Evolutionary conservation across 2,329 filamentous ascomycete genomes (phyloP).

Genomic region (Huntiella savannae): DNA sequence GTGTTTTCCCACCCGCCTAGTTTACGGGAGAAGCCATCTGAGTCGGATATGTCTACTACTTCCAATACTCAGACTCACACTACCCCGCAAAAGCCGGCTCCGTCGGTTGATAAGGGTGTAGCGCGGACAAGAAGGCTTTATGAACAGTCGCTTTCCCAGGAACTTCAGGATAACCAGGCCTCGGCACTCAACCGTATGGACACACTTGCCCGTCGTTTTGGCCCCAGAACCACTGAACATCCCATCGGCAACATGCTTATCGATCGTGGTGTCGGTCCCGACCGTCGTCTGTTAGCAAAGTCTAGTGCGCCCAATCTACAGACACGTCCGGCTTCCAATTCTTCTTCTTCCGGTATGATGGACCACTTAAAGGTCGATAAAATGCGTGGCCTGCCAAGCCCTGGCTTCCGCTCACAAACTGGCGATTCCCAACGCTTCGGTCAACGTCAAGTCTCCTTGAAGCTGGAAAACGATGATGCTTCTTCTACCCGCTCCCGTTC

Average conservation of each 20-base stretch:
- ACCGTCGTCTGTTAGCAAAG: conserved; percentile 30
- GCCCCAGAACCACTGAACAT: conserved; percentile 34
- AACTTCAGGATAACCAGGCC: conserved; percentile 61
- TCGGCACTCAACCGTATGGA: conserved; percentile 65
- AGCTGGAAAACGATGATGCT: conserved; percentile 43
- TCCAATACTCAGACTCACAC: background rate
- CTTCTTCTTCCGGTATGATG: conserved; percentile 6
- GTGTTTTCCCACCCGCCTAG: background rate
- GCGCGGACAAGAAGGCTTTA: conserved; percentile 53
- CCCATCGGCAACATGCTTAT: conserved; percentile 24
- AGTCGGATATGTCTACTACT: conserved; percentile 1
- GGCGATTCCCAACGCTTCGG: conserved; percentile 78
- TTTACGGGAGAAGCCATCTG: conserved; percentile 13
- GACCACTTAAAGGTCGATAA: conserved; percentile 16
- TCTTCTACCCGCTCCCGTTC: conserved; percentile 6
- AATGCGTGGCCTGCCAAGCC: conserved; percentile 52
- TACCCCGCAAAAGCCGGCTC: background rate
- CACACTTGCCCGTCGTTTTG: conserved; percentile 45
- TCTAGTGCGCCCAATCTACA: conserved; percentile 48
- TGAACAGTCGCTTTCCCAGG: conserved; percentile 62
- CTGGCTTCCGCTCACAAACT: conserved; percentile 48
- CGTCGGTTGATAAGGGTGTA: conserved; percentile 23
- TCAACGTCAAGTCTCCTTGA: conserved; percentile 63
- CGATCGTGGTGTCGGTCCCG: conserved; percentile 25
- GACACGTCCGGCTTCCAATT: conserved; percentile 6